phyloP scores from a whole-genome alignment of 2,329 filamentous ascomycete genomes.

The Pseudodiploospora longispora region DNA sequence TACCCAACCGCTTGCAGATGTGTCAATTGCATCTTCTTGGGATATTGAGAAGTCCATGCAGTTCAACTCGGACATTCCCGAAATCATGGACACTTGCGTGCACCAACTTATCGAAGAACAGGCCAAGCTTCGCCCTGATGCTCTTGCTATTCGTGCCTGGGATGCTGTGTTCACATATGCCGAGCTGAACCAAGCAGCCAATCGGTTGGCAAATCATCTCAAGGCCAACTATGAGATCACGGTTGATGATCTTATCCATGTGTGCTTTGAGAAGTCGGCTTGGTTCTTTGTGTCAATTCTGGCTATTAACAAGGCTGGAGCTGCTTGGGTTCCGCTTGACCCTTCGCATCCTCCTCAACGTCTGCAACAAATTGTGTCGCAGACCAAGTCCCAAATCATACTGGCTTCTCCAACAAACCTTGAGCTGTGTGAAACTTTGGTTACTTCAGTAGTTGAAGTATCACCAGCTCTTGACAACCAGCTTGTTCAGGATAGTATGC shows the following conservation, averaged over 20 bases:
- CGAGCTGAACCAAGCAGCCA: slow-evolving; percentile 18
- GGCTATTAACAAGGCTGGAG: slow-evolving; percentile 11
- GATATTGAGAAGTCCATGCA: slow-evolving; percentile 2
- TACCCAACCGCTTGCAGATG: not conserved
- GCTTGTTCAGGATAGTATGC: not conserved
- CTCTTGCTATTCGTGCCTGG: slow-evolving; percentile 5
- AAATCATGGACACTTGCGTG: slow-evolving; percentile 3
- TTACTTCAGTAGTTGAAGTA: slow-evolving; percentile 2
- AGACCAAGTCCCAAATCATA: slow-evolving; percentile 1
- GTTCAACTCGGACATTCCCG: slow-evolving; percentile 2
- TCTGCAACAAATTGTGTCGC: slow-evolving; percentile 2
- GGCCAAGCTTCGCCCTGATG: slow-evolving; percentile 1
- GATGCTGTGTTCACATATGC: slow-evolving; percentile 28
- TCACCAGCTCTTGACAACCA: not conserved
- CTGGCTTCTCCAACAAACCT: slow-evolving; percentile 1
- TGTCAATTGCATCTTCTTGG: slow-evolving; percentile 2
- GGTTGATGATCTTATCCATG: slow-evolving; percentile 3
- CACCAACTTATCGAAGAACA: slow-evolving; percentile 8
- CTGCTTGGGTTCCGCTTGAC: slow-evolving; percentile 9
- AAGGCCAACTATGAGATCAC: slow-evolving; percentile 8
- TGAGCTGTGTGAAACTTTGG: not conserved
- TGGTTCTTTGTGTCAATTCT: slow-evolving; percentile 14
- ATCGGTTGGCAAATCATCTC: slow-evolving; percentile 10
- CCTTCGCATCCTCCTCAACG: slow-evolving; percentile 7
- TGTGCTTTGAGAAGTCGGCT: slow-evolving; percentile 9